phyloP scores from a whole-genome alignment of 2,329 filamentous ascomycete genomes.

The Fusarium sambucinum region DNA sequence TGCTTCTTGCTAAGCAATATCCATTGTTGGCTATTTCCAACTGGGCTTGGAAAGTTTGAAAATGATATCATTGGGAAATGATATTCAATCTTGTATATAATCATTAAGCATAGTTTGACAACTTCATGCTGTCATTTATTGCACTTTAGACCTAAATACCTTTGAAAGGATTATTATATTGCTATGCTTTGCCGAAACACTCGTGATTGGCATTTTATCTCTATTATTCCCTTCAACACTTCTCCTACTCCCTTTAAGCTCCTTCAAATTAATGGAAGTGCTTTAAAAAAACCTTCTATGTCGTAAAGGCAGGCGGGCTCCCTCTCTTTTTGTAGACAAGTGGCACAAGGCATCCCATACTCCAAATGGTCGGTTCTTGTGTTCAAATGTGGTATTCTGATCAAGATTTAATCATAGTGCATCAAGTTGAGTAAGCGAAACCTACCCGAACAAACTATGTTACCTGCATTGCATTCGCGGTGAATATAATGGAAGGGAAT shows the following conservation, averaged over 20 bases:
- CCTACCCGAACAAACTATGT: no score
- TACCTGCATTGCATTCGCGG: no score
- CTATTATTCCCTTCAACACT: no score
- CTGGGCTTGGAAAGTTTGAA: rapidly evolving
- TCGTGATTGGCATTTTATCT: not conserved
- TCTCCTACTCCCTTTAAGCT: no score
- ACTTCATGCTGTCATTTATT: not conserved
- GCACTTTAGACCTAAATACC: not conserved
- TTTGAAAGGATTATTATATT: not conserved
- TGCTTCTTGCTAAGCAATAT: slow-evolving; percentile 25
- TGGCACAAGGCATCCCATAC: not conserved
- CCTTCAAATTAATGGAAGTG: no score
- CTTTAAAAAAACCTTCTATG: no score
- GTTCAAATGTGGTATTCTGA: not conserved
- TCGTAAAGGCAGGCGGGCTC: not conserved
- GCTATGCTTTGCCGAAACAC: rapidly evolving
- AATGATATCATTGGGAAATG: not conserved
- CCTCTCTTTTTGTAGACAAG: rapidly evolving
- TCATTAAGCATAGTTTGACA: no score
- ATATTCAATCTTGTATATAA: not conserved
- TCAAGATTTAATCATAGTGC: not conserved
- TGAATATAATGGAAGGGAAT: no score
- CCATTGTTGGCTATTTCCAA: no score
- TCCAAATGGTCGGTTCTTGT: not conserved
- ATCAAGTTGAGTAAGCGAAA: no score